Evolutionary conservation across 2,329 filamentous ascomycete genomes (phyloP).

Genomic region (Hymenoscyphus albidus): DNA sequence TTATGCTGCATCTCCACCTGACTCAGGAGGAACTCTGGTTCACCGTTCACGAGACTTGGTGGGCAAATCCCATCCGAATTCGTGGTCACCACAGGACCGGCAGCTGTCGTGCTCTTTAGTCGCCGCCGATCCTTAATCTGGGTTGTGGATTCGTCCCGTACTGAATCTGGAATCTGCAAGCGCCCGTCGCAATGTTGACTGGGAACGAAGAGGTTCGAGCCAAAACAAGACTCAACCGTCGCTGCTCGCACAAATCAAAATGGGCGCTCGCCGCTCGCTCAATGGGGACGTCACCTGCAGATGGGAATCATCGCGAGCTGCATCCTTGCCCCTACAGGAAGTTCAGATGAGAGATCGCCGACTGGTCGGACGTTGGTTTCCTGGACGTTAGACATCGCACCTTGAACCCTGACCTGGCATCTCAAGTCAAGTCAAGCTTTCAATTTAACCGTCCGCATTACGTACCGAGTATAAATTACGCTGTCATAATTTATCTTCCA

Average conservation of each 20-base stretch:
- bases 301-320: neutral
- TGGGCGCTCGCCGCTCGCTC: neutral
- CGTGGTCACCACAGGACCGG: neutral
- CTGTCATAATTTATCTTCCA: too few relatives aligned
- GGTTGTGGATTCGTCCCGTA: neutral
- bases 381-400: constrained; percentile 6
- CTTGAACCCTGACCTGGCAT: neutral
- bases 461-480: neutral
- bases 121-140: neutral
- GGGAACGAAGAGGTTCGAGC: constrained; percentile 5
- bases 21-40: neutral
- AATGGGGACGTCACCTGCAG: too few relatives aligned
- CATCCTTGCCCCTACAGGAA: neutral
- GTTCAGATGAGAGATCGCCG: constrained; percentile 9
- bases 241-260: neutral
- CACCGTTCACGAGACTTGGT: neutral
- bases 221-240: neutral
- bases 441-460: neutral
- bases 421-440: too few relatives aligned
- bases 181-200: constrained; percentile 7
- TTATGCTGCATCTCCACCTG: constrained; percentile 1
- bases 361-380: constrained; percentile 13
- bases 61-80: constrained; percentile 1
- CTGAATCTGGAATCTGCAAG: constrained; percentile 9
- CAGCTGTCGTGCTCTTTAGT: neutral